Conservation (phyloP, 106 monocot species). For the Dendrobium officinale region DNA sequence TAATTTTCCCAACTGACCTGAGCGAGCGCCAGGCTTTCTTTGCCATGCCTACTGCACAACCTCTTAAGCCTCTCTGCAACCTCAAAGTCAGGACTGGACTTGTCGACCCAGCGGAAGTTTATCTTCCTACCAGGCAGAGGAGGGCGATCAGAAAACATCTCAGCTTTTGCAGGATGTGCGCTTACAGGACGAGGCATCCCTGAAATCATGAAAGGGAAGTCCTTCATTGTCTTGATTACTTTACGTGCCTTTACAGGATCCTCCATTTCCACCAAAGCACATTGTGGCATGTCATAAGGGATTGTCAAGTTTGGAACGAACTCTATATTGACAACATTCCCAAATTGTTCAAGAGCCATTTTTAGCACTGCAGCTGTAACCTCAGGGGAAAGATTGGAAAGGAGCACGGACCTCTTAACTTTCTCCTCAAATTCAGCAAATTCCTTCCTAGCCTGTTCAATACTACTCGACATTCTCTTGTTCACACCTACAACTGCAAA, state of each 20-base stretch:
- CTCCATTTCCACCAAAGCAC: slow-evolving; percentile 86
- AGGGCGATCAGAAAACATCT: slow-evolving; percentile 76
- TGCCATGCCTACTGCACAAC: slow-evolving; percentile 39
- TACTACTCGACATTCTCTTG: slow-evolving; percentile 7
- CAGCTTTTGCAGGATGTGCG: slow-evolving; percentile 39
- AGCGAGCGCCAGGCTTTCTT: slow-evolving; percentile 49
- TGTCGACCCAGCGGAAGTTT: slow-evolving; percentile 43
- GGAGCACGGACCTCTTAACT: slow-evolving; percentile 73
- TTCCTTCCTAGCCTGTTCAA: slow-evolving; percentile 32
- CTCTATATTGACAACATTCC: slow-evolving; percentile 41
- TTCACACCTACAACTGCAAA: background rate
- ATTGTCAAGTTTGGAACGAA: slow-evolving; percentile 58
- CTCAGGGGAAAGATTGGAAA: slow-evolving; percentile 62
- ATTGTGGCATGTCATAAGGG: slow-evolving; percentile 46
- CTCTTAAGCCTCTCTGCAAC: slow-evolving; percentile 42
- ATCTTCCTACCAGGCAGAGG: slow-evolving; percentile 53
- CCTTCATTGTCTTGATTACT: slow-evolving; percentile 31
- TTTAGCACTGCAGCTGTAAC: slow-evolving; percentile 50
- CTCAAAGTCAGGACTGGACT: slow-evolving; percentile 40
- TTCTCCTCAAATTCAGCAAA: slow-evolving; percentile 67
- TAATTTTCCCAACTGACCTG: slow-evolving; percentile 29
- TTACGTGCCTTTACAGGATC: slow-evolving; percentile 30
- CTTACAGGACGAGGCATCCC: slow-evolving; percentile 78
- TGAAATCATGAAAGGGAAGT: slow-evolving; percentile 85
- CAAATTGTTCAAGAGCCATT: slow-evolving; percentile 66